Evolutionary conservation across 805 yeast species (phyloP).

Genomic region (Pichia ethanolica): DNA sequence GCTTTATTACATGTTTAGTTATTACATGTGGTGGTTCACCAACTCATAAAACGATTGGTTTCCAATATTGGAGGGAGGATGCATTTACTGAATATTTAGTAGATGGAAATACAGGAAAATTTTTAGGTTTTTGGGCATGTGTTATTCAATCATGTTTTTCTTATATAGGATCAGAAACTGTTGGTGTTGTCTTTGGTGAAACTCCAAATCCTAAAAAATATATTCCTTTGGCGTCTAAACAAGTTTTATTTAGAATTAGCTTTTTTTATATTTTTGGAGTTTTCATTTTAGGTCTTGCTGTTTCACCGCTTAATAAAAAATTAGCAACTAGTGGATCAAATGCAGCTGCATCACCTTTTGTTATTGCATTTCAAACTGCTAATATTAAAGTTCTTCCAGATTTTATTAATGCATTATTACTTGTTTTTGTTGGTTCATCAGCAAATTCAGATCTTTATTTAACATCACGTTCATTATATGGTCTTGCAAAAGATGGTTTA

Average conservation of each 20-base stretch:
- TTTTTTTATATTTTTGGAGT: slow-evolving; percentile 43
- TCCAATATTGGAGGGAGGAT: slow-evolving; percentile 25
- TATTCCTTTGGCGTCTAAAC: slow-evolving; percentile 43
- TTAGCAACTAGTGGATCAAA: slow-evolving; percentile 39
- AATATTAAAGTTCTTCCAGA: slow-evolving; percentile 53
- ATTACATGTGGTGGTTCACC: slow-evolving; percentile 46
- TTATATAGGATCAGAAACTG: slow-evolving; percentile 44
- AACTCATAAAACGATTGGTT: slow-evolving; percentile 31
- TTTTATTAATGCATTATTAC: slow-evolving; percentile 56
- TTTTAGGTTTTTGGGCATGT: slow-evolving; percentile 38
- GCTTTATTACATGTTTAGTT: slow-evolving; percentile 23
- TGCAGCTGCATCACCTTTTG: slow-evolving; percentile 63
- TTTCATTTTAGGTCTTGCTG: slow-evolving; percentile 42
- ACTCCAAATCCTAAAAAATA: slow-evolving; percentile 40
- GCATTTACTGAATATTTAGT: slow-evolving; percentile 31
- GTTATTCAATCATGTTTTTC: slow-evolving; percentile 34
- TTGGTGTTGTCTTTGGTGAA: slow-evolving; percentile 42
- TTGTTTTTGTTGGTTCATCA: slow-evolving; percentile 56
- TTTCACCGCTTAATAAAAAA: slow-evolving; percentile 40
- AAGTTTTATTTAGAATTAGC: slow-evolving; percentile 46
- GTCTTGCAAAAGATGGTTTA: slow-evolving; percentile 55
- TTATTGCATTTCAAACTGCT: slow-evolving; percentile 49
- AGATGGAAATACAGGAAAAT: slow-evolving; percentile 38
- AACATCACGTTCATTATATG: slow-evolving; percentile 52
- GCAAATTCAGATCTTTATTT: slow-evolving; percentile 62